Evolutionary conservation across 176 grass and related monocot species (phyloP).

Genomic region (Elaeis guineensis): DNA sequence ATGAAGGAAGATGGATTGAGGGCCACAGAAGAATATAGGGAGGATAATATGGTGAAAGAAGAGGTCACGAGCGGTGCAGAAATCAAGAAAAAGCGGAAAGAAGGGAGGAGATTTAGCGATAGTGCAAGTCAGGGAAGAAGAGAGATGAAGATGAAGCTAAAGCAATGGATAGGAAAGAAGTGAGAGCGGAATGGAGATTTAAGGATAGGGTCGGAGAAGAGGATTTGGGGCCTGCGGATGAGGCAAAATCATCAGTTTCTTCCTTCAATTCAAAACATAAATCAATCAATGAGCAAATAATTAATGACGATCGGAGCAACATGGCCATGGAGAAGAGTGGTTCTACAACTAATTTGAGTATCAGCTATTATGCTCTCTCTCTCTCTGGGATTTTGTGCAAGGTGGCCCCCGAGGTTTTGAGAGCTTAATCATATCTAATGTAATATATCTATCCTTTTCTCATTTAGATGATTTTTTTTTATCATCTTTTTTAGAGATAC

Average conservation of each 20-base stretch:
- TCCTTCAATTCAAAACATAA: too few species aligned
- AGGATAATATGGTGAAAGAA: neutral
- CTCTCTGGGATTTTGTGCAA: too few species aligned
- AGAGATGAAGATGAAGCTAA: conserved; percentile 11
- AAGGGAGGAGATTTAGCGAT: too few species aligned
- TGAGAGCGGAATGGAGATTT: neutral
- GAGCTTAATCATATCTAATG: too few species aligned
- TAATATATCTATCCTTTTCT: too few species aligned
- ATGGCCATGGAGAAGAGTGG: conserved; percentile 3
- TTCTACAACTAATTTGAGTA: conserved; percentile 42
- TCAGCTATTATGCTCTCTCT: neutral
- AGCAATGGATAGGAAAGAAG: neutral
- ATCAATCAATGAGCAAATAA: too few species aligned
- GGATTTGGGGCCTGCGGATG: conserved; percentile 24
- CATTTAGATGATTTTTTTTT: too few species aligned
- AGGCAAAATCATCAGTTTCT: neutral
- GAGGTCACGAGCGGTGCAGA: conserved; percentile 1
- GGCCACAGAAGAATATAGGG: conserved; percentile 1
- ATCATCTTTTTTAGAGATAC: too few species aligned
- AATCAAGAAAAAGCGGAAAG: conserved; percentile 14
- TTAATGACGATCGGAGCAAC: conserved; percentile 30
- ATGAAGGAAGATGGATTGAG: neutral
- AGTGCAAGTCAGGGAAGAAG: neutral
- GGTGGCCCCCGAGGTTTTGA: too few species aligned
- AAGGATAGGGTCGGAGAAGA: conserved; percentile 21